Conservation (phyloP, 2,329 filamentous ascomycete genomes). For the Alternaria triticina region DNA sequence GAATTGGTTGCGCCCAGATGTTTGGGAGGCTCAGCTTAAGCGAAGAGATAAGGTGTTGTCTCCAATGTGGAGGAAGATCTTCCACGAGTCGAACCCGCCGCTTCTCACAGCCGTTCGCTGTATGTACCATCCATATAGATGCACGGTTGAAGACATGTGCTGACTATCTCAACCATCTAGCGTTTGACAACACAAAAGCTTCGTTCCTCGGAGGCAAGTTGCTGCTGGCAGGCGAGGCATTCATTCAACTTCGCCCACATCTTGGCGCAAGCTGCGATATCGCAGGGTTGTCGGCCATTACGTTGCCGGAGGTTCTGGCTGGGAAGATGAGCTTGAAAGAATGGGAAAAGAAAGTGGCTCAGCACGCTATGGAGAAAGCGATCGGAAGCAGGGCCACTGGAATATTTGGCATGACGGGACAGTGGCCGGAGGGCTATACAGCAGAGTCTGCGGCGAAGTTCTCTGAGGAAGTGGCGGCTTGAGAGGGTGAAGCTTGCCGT, state of each 20-base stretch:
- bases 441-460: not conserved
- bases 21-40: conserved; percentile 42
- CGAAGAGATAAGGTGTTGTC: conserved; percentile 34
- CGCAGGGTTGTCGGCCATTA: conserved; percentile 50
- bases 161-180: not conserved
- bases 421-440: conserved; percentile 14
- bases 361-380: conserved; percentile 31
- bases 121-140: not conserved
- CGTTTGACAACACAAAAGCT: conserved; percentile 42
- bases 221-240: conserved; percentile 54
- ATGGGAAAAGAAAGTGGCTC: conserved; percentile 40
- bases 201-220: conserved; percentile 49
- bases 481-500: not conserved
- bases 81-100: conserved; percentile 43
- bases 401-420: conserved; percentile 22
- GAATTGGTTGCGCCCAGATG: conserved; percentile 40
- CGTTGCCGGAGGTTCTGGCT: conserved; percentile 42
- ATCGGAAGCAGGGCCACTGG: conserved; percentile 16
- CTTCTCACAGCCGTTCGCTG: conserved; percentile 54
- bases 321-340: conserved; percentile 38
- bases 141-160: not conserved
- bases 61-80: conserved; percentile 47
- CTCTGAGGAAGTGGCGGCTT: not conserved
- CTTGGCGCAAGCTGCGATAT: conserved; percentile 53
- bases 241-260: conserved; percentile 53